Evolutionary conservation across 2,329 filamentous ascomycete species (phyloP).

Genomic region (Stachybotrys echinatus): DNA sequence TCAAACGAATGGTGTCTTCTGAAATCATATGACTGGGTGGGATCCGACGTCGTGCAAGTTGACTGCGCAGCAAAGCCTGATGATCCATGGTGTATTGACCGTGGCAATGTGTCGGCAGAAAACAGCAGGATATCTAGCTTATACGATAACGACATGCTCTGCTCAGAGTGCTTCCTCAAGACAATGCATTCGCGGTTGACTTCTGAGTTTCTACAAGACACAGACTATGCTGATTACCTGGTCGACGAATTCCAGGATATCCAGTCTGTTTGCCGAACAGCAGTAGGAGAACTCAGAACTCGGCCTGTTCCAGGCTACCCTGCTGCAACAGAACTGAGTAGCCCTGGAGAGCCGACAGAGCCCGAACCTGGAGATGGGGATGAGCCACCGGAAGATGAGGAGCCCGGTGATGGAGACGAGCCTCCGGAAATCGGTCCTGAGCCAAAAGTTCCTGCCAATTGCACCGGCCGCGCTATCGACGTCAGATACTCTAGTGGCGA

Average conservation of each 20-base stretch:
- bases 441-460: background rate
- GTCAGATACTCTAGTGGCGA: background rate
- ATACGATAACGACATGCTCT: conserved; percentile 7
- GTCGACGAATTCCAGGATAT: conserved; percentile 4
- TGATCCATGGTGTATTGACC: conserved; percentile 7
- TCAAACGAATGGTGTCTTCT: conserved; percentile 4
- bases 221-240: conserved; percentile 3
- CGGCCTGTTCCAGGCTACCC: conserved; percentile 1
- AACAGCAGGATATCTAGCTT: conserved; percentile 6
- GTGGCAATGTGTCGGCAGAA: conserved; percentile 1
- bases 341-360: background rate
- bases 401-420: background rate
- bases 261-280: background rate
- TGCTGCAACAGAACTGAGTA: background rate
- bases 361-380: background rate
- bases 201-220: background rate
- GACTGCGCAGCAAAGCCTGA: conserved; percentile 6
- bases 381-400: background rate
- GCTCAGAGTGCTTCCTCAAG: conserved; percentile 6
- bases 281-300: background rate
- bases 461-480: background rate
- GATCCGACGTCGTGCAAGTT: conserved; percentile 5
- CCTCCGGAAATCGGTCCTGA: background rate
- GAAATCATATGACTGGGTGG: conserved; percentile 7
- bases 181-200: background rate